Evolutionary conservation across 2,329 filamentous ascomycete genomes (phyloP).

Genomic region (Ceratocystis colombiana): DNA sequence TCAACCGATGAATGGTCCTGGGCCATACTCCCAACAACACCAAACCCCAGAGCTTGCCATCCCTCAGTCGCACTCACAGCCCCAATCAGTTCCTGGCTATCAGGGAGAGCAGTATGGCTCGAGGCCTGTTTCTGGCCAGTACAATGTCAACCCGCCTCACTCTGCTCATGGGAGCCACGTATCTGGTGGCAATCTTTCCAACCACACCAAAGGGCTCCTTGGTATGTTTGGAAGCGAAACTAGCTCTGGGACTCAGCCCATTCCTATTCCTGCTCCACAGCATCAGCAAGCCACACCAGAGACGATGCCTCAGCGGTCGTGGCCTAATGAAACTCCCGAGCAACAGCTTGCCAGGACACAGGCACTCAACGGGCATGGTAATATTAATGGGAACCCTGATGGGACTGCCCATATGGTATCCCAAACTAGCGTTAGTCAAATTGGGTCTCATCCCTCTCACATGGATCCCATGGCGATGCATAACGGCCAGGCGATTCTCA

Average conservation of each 20-base stretch:
- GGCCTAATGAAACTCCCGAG: slow-evolving; percentile 21
- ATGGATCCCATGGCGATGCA: slow-evolving; percentile 24
- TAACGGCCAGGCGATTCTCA: slow-evolving; percentile 22
- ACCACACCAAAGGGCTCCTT: slow-evolving; percentile 34
- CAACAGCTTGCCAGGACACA: slow-evolving; percentile 19
- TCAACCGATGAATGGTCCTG: slow-evolving; percentile 9
- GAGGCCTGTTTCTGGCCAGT: slow-evolving; percentile 23
- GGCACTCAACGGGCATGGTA: background rate
- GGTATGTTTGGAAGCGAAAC: slow-evolving; percentile 34
- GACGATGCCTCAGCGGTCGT: slow-evolving; percentile 15
- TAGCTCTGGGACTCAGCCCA: slow-evolving; percentile 17
- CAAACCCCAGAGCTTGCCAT: slow-evolving; percentile 1
- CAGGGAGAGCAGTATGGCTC: slow-evolving; percentile 14
- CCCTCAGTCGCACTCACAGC: slow-evolving; percentile 21
- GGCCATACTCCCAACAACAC: slow-evolving; percentile 19
- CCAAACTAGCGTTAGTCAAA: background rate
- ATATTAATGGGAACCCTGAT: background rate
- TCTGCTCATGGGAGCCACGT: slow-evolving; percentile 9
- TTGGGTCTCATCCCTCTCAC: background rate
- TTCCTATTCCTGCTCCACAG: slow-evolving; percentile 11
- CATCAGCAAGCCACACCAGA: slow-evolving; percentile 8
- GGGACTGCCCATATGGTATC: background rate
- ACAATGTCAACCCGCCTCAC: slow-evolving; percentile 14
- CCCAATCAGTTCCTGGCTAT: slow-evolving; percentile 18
- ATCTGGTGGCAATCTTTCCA: slow-evolving; percentile 28